Percentiles rank a stretch among this genome's conserved stretches.
Conservation (phyloP, 306 rosid genomes). For the Quercus gilva region DNA sequence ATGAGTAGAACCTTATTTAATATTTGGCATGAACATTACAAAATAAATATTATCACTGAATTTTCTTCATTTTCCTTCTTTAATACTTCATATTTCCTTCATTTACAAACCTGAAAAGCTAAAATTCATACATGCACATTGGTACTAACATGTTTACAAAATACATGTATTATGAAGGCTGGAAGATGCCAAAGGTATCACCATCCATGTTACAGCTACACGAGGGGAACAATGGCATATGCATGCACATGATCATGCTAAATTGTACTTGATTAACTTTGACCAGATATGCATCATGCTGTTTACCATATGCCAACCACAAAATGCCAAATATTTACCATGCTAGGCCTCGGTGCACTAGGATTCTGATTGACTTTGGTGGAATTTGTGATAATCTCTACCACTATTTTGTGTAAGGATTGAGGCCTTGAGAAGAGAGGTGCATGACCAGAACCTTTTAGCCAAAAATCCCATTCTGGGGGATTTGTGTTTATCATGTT, state of each 20-base stretch:
- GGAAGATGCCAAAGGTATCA: not conserved
- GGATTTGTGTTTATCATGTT: constrained; percentile 67
- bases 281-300: not conserved
- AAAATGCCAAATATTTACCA: not conserved
- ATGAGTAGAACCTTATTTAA: no score
- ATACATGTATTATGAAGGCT: not conserved
- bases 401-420: constrained; percentile 77
- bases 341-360: not conserved
- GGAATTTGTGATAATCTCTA: constrained; percentile 70
- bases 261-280: not conserved
- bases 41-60: no score
- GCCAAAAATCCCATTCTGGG: constrained; percentile 64
- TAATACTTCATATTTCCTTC: no score
- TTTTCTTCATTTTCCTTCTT: no score
- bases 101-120: no score
- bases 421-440: constrained; percentile 98
- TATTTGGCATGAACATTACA: no score
- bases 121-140: no score
- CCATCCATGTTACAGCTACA: not conserved
- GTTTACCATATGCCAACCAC: not conserved
- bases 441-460: constrained; percentile 88
- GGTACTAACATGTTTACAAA: not conserved
- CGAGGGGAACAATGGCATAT: not conserved
- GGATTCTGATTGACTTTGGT: constrained; percentile 8
- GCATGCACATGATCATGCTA: not conserved